Percentiles rank a stretch among this genome's conserved stretches.
phyloP scores from a whole-genome alignment of 768 basidiomycete species.

The Suillus ampliporus region DNA sequence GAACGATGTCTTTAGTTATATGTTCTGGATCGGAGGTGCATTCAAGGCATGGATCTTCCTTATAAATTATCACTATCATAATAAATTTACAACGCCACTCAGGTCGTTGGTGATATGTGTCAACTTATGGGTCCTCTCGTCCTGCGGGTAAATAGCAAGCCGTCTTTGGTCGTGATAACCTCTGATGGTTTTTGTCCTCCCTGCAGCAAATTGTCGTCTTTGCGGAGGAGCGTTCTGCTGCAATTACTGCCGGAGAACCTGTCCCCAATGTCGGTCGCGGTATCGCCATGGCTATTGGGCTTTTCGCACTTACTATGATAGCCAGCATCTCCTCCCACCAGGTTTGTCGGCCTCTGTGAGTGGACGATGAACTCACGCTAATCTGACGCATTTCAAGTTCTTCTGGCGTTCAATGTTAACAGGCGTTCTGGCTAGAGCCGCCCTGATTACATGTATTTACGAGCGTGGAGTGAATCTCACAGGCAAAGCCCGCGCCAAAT shows the following conservation, averaged over 20 bases:
- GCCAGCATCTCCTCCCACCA: slow-evolving; percentile 67
- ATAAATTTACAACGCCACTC: slow-evolving; percentile 6
- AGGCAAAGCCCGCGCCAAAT: slow-evolving; percentile 65
- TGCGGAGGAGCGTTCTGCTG: slow-evolving; percentile 51
- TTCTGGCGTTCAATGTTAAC: slow-evolving; percentile 74
- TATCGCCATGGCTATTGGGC: slow-evolving; percentile 61
- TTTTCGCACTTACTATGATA: slow-evolving; percentile 55
- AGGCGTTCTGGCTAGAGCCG: slow-evolving; percentile 67
- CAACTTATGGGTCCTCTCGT: slow-evolving; percentile 68
- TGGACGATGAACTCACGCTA: neutral
- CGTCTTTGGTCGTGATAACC: neutral
- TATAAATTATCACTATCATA: neutral
- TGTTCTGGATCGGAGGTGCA: slow-evolving; percentile 67
- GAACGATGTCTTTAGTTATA: slow-evolving; percentile 60
- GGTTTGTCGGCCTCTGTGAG: slow-evolving; percentile 35
- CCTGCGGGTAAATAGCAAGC: slow-evolving; percentile 49
- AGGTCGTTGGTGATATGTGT: slow-evolving; percentile 65
- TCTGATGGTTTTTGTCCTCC: neutral
- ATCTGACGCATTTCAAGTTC: slow-evolving; percentile 48
- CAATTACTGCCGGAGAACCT: slow-evolving; percentile 40
- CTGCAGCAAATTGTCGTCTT: slow-evolving; percentile 64
- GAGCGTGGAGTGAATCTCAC: slow-evolving; percentile 69
- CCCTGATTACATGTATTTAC: slow-evolving; percentile 75
- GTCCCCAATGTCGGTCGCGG: slow-evolving; percentile 55
- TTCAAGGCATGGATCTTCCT: slow-evolving; percentile 50